A percentile compares a stretch with the other conserved stretches of the same genome.
phyloP scores from a whole-genome alignment of 2,329 filamentous ascomycete genomes.

The Stagonosporopsis chrysanthemi region DNA sequence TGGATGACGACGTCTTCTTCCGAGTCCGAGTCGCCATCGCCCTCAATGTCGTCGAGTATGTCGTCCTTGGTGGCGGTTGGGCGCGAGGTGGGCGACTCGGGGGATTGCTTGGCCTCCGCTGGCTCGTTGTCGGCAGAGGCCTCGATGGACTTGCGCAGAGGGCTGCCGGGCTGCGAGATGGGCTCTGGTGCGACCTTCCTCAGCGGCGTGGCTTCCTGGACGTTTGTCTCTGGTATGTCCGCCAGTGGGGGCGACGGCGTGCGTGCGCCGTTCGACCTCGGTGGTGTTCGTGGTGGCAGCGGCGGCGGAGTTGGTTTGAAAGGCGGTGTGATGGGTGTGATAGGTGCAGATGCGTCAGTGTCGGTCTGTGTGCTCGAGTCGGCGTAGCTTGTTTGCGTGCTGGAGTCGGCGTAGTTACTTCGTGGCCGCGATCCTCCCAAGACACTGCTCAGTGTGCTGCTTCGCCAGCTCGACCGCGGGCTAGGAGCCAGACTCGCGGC shows the following conservation, averaged over 20 bases:
- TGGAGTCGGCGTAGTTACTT: conserved; percentile 53
- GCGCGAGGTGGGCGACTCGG: neutral
- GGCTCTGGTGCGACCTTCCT: conserved; percentile 2
- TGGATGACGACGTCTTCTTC: conserved; percentile 67
- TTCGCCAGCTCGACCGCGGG: conserved; percentile 72
- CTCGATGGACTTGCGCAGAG: conserved; percentile 28
- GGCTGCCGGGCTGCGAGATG: conserved; percentile 18
- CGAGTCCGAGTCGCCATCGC: conserved; percentile 56
- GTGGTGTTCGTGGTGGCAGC: conserved; percentile 34
- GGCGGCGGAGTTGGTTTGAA: conserved; percentile 27
- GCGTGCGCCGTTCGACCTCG: conserved; percentile 12
- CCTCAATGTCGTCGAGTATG: conserved; percentile 54
- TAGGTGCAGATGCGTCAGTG: conserved; percentile 48
- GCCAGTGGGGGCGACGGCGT: conserved; percentile 36
- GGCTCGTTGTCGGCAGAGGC: conserved; percentile 53
- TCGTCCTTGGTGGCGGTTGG: conserved; percentile 48
- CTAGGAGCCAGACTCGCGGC: conserved; percentile 47
- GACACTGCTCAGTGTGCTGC: conserved; percentile 72
- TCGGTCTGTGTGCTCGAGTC: conserved; percentile 69
- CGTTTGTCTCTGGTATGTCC: conserved; percentile 47
- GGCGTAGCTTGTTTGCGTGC: conserved; percentile 48
- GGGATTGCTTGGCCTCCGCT: conserved; percentile 46
- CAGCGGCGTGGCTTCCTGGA: conserved; percentile 28
- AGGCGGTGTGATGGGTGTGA: conserved; percentile 17
- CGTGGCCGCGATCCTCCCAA: conserved; percentile 65